phyloP scores from a whole-genome alignment of 441 rosid genomes.

The Kokia cookei region DNA sequence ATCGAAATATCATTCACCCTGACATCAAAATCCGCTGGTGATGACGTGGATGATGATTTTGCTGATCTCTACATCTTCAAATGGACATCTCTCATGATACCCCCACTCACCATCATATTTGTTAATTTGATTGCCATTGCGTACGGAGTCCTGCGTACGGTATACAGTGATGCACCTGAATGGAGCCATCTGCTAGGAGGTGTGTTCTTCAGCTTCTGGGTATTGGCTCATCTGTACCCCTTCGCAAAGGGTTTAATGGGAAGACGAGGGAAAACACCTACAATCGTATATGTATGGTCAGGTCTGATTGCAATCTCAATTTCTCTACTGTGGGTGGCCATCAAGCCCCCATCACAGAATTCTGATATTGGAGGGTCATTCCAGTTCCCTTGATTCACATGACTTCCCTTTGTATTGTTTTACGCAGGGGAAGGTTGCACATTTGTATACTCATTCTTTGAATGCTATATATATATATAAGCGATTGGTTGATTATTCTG shows the following conservation, averaged over 20 bases:
- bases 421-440: not conserved
- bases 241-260: conserved; percentile 80
- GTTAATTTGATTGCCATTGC: conserved; percentile 58
- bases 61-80: conserved; percentile 57
- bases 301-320: conserved; percentile 57
- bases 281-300: conserved; percentile 58
- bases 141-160: conserved; percentile 40
- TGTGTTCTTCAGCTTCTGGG: conserved; percentile 66
- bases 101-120: conserved; percentile 60
- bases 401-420: not conserved
- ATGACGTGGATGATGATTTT: conserved; percentile 53
- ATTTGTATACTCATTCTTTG: conserved; percentile 4
- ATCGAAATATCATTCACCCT: conserved; percentile 61
- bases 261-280: conserved; percentile 54
- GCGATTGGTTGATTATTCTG: not conserved
- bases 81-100: conserved; percentile 68
- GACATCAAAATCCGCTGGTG: conserved; percentile 57
- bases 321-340: conserved; percentile 61
- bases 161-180: conserved; percentile 37
- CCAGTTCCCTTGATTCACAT: conserved; percentile 31
- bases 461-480: not conserved
- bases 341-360: conserved; percentile 43
- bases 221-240: conserved; percentile 62
- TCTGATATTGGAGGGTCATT: conserved; percentile 54
- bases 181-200: conserved; percentile 65